Evolutionary conservation across 345 rosid genomes (phyloP).

Genomic region (Triadica sebifera): DNA sequence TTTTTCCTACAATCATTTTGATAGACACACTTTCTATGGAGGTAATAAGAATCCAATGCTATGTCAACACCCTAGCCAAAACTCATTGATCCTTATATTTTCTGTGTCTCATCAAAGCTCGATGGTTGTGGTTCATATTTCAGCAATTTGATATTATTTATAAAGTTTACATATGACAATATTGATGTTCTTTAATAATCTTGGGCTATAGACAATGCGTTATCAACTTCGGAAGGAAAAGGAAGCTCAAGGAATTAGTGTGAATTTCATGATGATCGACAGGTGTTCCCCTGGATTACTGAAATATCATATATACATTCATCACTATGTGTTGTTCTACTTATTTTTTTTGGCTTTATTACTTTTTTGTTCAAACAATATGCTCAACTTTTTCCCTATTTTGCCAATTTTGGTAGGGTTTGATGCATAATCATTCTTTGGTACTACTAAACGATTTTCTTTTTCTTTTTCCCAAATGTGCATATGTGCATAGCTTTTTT

Average conservation of each 20-base stretch:
- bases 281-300: slow-evolving; percentile 39
- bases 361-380: background rate
- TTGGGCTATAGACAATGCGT: slow-evolving; percentile 54
- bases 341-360: background rate
- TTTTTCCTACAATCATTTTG: background rate
- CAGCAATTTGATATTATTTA: background rate
- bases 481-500: background rate
- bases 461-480: background rate
- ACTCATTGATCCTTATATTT: background rate
- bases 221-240: slow-evolving; percentile 44
- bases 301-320: background rate
- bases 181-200: background rate
- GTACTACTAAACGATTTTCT: background rate
- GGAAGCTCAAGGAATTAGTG: slow-evolving; percentile 43
- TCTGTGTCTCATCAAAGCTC: background rate
- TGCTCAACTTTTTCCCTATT: background rate
- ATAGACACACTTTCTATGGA: background rate
- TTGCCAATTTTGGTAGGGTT: background rate
- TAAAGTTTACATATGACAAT: background rate
- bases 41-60: background rate
- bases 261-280: slow-evolving; percentile 66
- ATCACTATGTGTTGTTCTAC: background rate
- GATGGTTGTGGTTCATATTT: background rate
- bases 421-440: background rate
- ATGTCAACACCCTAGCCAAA: background rate